Evolutionary conservation across 2,329 filamentous ascomycete genomes (phyloP).

Genomic region (Fonsecaea nubica): DNA sequence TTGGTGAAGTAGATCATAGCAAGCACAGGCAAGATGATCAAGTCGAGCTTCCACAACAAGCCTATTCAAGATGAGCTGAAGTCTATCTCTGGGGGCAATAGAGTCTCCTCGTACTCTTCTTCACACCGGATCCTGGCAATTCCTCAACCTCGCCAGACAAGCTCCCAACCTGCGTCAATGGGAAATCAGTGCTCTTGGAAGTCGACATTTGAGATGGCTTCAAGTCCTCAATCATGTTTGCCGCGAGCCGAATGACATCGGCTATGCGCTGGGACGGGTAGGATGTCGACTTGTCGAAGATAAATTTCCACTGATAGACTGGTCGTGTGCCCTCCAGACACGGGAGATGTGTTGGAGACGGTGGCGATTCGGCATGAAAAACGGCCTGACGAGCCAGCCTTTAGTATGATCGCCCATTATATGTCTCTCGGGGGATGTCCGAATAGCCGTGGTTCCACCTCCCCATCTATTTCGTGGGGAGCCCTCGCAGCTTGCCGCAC

Average conservation of each 20-base stretch:
- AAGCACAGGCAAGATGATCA: constrained; percentile 52
- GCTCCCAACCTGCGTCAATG: neutral
- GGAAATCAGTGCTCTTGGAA: neutral
- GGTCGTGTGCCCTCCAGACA: neutral
- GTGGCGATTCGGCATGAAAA: neutral
- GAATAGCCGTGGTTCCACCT: constrained; percentile 7
- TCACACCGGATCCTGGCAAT: neutral
- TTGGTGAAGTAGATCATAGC: constrained; percentile 53
- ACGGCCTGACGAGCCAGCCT: neutral
- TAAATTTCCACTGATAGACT: neutral
- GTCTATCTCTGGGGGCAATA: neutral
- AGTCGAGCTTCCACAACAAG: constrained; percentile 49
- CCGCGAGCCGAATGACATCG: neutral
- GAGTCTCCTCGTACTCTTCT: neutral
- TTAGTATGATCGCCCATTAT: neutral
- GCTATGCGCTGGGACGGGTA: neutral
- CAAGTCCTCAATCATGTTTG: neutral
- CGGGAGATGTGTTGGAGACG: neutral
- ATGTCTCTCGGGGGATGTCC: neutral
- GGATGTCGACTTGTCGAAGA: neutral
- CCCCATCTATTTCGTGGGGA: constrained; percentile 10
- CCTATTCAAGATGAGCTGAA: neutral
- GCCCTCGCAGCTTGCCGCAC: neutral
- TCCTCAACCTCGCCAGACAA: neutral
- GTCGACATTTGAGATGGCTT: neutral